A percentile compares a stretch with the other conserved stretches of the same genome.
These are phyloP conservation scores for Colletotrichum orbiculare DNA, from an alignment of 2,329 filamentous ascomycete genomes.

Conservation along the genomic window DNA sequence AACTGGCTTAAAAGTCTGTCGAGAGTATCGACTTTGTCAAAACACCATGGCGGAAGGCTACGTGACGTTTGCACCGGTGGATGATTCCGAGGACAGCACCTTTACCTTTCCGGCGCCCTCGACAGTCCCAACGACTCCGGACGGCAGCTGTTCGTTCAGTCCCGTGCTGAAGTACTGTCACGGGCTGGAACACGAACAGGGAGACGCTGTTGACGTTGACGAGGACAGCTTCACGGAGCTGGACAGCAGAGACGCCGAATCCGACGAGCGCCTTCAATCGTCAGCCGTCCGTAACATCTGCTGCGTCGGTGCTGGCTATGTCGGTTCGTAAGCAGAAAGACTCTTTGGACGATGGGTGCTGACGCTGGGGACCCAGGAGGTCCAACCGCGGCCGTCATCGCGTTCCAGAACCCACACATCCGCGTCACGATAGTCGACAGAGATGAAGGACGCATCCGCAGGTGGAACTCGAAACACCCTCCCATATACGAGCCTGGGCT, in stretches of 20 bases:
- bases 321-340: constrained; percentile 64
- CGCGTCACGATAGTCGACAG: constrained; percentile 80
- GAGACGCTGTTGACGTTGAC: constrained; percentile 14
- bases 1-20: neutral
- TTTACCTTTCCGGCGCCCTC: constrained; percentile 41
- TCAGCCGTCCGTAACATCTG: constrained; percentile 68
- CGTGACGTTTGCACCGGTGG: neutral
- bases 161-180: constrained; percentile 48
- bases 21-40: neutral
- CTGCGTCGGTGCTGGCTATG: constrained; percentile 80
- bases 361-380: constrained; percentile 62
- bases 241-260: neutral
- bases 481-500: constrained; percentile 83
- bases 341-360: neutral
- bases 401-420: constrained; percentile 77
- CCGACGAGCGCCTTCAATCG: neutral
- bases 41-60: neutral
- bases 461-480: constrained; percentile 78
- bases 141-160: constrained; percentile 55
- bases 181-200: constrained; percentile 16
- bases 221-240: constrained; percentile 31
- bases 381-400: constrained; percentile 80
- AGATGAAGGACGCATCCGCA: constrained; percentile 71
- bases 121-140: constrained; percentile 57
- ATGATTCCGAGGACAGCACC: neutral